These are phyloP conservation scores for Globisporangium mamillatum DNA, from an alignment of 352 stramenopile genomes.

Conservation along the genomic window DNA sequence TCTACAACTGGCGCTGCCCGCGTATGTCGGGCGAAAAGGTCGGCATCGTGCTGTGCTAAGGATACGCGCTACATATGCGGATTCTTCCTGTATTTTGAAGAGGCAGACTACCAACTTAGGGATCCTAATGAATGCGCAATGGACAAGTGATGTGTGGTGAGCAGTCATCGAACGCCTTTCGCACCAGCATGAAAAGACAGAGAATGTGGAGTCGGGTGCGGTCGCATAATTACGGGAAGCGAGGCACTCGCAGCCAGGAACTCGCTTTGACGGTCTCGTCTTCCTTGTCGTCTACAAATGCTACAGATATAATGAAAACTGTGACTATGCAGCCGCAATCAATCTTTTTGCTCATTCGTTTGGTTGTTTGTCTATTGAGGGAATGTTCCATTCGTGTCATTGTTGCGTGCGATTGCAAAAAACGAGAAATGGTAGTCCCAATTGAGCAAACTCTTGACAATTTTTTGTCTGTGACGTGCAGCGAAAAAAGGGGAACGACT, in stretches of 20 bases:
- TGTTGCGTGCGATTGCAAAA: neutral
- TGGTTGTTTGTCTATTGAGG: neutral
- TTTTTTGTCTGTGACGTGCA: neutral
- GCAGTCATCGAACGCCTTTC: neutral
- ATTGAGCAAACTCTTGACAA: neutral
- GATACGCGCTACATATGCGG: neutral
- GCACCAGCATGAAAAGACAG: neutral
- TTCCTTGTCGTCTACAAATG: neutral
- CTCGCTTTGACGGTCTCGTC: neutral
- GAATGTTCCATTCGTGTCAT: neutral
- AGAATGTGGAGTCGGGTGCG: neutral
- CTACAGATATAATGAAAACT: neutral
- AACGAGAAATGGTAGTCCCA: neutral
- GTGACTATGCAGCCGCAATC: neutral
- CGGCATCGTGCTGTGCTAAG: conserved; percentile 60
- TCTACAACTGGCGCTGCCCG: conserved; percentile 78
- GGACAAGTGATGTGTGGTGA: neutral
- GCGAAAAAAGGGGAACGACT: neutral
- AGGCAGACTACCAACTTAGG: neutral
- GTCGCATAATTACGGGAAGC: neutral
- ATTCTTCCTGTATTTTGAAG: neutral
- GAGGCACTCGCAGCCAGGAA: neutral
- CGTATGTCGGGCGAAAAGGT: conserved; percentile 47
- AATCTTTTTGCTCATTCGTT: neutral
- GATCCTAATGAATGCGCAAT: neutral